Evolutionary conservation across 139 green algal species (phyloP).

Genomic region (Marvania coccoides): DNA sequence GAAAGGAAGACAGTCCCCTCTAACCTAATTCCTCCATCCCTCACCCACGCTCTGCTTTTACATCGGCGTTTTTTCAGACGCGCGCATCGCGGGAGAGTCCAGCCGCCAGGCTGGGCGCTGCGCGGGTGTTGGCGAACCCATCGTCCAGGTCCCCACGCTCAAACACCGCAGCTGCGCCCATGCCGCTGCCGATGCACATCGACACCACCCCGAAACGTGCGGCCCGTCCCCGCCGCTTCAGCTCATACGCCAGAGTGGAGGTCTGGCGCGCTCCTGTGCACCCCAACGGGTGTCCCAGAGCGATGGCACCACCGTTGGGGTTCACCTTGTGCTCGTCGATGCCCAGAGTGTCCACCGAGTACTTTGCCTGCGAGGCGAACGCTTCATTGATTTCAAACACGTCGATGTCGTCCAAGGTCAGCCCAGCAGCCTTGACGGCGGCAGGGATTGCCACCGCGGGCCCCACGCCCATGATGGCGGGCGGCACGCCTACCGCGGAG

Average conservation of each 20-base stretch:
- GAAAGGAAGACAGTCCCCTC: too few species aligned
- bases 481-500: constrained; percentile 86
- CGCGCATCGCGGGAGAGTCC: constrained; percentile 3
- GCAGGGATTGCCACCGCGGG: constrained; percentile 92
- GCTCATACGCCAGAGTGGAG: constrained; percentile 94
- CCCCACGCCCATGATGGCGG: constrained; percentile 94
- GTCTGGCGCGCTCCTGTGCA: constrained; percentile 67
- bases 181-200: constrained; percentile 97
- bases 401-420: constrained; percentile 89
- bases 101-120: not conserved
- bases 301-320: constrained; percentile 95
- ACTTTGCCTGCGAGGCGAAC: constrained; percentile 68
- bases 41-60: too few species aligned
- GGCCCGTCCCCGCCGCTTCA: constrained; percentile 65
- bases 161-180: constrained; percentile 89
- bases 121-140: not conserved
- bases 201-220: constrained; percentile 91
- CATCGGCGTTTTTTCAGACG: too few species aligned
- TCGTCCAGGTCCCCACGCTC: constrained; percentile 44
- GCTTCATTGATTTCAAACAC: constrained; percentile 99
- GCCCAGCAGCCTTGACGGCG: constrained; percentile 68
- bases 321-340: constrained; percentile 89
- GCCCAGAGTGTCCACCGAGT: constrained; percentile 78
- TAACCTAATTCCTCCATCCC: too few species aligned
- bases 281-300: constrained; percentile 92